Conservation (phyloP, 306 rosid genomes). For the Herpetospermum pedunculosum region DNA sequence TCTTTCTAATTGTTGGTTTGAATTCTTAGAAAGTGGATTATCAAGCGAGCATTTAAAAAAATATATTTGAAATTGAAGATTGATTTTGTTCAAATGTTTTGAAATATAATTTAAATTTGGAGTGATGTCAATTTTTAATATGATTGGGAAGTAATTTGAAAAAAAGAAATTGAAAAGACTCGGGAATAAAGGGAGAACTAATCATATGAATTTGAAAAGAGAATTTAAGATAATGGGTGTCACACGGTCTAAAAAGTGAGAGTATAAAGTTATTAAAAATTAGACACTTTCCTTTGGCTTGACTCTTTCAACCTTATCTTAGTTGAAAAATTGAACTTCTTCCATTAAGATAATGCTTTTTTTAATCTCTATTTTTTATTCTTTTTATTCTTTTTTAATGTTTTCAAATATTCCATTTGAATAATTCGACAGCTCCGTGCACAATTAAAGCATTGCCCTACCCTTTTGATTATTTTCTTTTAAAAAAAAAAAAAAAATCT, state of each 20-base stretch:
- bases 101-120: not conserved
- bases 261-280: not conserved
- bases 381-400: too few relatives aligned
- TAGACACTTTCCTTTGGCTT: not conserved
- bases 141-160: not conserved
- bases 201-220: slow-evolving; percentile 8
- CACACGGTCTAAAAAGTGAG: slow-evolving; percentile 3
- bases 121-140: not conserved
- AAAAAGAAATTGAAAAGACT: not conserved
- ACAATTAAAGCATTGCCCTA: not conserved
- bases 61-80: not conserved
- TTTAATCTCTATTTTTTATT: too few relatives aligned
- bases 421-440: not conserved
- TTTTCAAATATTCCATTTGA: not conserved
- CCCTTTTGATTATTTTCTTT: not conserved
- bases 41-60: not conserved
- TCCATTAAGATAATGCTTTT: not conserved
- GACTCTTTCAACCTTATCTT: slow-evolving; percentile 4
- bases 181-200: not conserved
- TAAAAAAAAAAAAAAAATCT: too few relatives aligned
- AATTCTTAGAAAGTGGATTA: too few relatives aligned
- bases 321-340: not conserved
- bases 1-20: too few relatives aligned
- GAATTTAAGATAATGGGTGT: slow-evolving; percentile 12
- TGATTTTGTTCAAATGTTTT: not conserved